Conservation (phyloP, 2,329 filamentous ascomycete species). For the Colletotrichum nymphaeae region DNA sequence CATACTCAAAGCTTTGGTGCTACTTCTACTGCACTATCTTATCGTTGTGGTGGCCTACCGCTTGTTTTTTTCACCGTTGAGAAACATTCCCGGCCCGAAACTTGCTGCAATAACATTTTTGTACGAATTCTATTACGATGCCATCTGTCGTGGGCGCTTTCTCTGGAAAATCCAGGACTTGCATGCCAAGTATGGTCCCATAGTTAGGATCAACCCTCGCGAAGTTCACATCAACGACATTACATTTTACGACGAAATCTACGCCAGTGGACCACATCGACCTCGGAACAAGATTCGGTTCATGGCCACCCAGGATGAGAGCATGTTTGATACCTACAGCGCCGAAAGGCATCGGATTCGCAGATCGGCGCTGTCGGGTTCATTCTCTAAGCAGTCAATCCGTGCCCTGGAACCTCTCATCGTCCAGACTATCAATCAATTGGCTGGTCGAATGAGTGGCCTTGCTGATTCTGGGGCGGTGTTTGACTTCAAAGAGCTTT, state of each 20-base stretch:
- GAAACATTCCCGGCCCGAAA: constrained; percentile 41
- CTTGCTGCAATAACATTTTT: constrained; percentile 44
- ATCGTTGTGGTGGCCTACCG: background rate
- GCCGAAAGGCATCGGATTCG: constrained; percentile 54
- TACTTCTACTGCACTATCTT: background rate
- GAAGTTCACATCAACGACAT: constrained; percentile 45
- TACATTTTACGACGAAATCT: constrained; percentile 43
- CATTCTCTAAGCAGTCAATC: constrained; percentile 55
- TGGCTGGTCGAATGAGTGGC: constrained; percentile 42
- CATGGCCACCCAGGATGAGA: constrained; percentile 36
- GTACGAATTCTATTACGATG: constrained; percentile 49
- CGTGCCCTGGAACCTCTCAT: constrained; percentile 49
- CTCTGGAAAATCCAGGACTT: constrained; percentile 47
- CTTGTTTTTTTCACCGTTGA: constrained; percentile 7
- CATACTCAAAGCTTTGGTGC: constrained; percentile 11
- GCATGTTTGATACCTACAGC: constrained; percentile 46
- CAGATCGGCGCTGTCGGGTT: constrained; percentile 52
- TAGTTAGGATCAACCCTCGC: constrained; percentile 46
- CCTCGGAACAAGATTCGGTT: constrained; percentile 23
- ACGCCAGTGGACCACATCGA: constrained; percentile 23
- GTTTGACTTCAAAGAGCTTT: constrained; percentile 37
- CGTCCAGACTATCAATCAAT: constrained; percentile 42
- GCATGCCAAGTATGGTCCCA: constrained; percentile 49
- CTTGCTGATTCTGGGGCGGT: constrained; percentile 38
- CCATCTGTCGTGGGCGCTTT: constrained; percentile 45